These are phyloP conservation scores for Phoma sp. DNA, from an alignment of 2,329 filamentous ascomycete genomes.

Conservation along the genomic window DNA sequence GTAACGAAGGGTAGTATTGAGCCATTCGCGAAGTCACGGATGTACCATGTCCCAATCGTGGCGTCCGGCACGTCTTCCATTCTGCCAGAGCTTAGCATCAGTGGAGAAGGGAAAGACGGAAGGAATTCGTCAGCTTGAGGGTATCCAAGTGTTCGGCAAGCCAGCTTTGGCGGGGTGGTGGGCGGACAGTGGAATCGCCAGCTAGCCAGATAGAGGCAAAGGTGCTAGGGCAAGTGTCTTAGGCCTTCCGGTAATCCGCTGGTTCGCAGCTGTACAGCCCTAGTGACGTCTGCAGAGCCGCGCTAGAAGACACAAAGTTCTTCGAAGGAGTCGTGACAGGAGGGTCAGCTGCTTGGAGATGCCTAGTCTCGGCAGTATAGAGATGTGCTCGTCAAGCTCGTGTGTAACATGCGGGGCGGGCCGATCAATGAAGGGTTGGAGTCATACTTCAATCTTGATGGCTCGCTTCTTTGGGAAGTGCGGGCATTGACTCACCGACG, in stretches of 20 bases:
- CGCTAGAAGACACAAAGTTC: constrained; percentile 27
- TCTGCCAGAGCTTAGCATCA: neutral
- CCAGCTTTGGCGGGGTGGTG: constrained; percentile 6
- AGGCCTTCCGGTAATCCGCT: constrained; percentile 24
- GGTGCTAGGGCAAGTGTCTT: no score
- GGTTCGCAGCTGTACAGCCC: constrained; percentile 24
- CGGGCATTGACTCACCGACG: neutral
- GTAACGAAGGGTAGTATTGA: neutral
- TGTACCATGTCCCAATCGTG: neutral
- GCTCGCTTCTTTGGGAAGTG: neutral
- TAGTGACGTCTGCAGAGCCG: constrained; percentile 40
- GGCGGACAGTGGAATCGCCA: neutral
- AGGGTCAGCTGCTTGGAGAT: constrained; percentile 18
- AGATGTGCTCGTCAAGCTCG: constrained; percentile 9
- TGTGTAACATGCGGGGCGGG: constrained; percentile 29
- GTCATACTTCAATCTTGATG: constrained; percentile 26
- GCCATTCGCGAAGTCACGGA: neutral
- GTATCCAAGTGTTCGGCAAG: constrained; percentile 1
- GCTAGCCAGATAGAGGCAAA: constrained; percentile 24
- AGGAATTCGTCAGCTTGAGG: neutral
- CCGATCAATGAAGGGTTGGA: constrained; percentile 26
- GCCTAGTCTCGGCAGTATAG: constrained; percentile 18
- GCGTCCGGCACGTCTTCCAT: neutral
- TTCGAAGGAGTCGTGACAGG: constrained; percentile 24
- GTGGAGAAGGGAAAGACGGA: neutral